phyloP scores from a whole-genome alignment of 2,329 filamentous ascomycete species.

The Fusarium bulbicola region DNA sequence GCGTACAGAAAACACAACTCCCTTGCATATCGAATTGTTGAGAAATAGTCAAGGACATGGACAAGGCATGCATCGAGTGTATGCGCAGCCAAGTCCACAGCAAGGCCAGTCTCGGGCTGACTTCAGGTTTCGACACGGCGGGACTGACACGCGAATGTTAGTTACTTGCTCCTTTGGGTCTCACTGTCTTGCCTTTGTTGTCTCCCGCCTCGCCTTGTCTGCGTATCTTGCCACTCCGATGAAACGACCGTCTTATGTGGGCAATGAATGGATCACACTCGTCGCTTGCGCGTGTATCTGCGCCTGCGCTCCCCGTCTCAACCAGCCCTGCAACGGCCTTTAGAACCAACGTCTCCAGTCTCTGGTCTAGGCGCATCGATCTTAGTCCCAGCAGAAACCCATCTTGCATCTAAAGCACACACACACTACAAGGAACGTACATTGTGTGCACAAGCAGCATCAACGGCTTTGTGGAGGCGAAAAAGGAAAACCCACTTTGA shows the following conservation, averaged over 20 bases:
- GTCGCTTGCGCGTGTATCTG: neutral
- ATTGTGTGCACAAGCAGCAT: conserved; percentile 19
- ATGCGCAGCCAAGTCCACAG: conserved; percentile 22
- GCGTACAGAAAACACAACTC: conserved; percentile 13
- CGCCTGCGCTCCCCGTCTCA: conserved; percentile 10
- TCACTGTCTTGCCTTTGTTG: conserved; percentile 11
- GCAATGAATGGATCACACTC: neutral
- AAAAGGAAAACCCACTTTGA: conserved; percentile 9
- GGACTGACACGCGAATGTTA: conserved; percentile 19
- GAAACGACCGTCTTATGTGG: conserved; percentile 29
- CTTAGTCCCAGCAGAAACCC: conserved; percentile 22
- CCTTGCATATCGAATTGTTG: conserved; percentile 38
- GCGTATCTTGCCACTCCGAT: conserved; percentile 30
- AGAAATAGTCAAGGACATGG: conserved; percentile 3
- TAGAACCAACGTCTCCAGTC: conserved; percentile 9
- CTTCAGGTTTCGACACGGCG: conserved; percentile 17
- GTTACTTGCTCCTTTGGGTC: conserved; percentile 3
- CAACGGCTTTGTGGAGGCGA: conserved; percentile 32
- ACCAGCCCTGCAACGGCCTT: conserved; percentile 28
- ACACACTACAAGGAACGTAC: conserved; percentile 24
- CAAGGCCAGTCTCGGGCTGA: conserved; percentile 29
- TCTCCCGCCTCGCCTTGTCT: conserved; percentile 10
- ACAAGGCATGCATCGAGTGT: conserved; percentile 21
- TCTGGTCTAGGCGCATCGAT: conserved; percentile 20
- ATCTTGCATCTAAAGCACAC: conserved; percentile 34